Evolutionary conservation across 2,329 filamentous ascomycete genomes (phyloP), one percentile per base, ranked within the genome.

Genomic region (Aspergillus proliferans): DNA sequence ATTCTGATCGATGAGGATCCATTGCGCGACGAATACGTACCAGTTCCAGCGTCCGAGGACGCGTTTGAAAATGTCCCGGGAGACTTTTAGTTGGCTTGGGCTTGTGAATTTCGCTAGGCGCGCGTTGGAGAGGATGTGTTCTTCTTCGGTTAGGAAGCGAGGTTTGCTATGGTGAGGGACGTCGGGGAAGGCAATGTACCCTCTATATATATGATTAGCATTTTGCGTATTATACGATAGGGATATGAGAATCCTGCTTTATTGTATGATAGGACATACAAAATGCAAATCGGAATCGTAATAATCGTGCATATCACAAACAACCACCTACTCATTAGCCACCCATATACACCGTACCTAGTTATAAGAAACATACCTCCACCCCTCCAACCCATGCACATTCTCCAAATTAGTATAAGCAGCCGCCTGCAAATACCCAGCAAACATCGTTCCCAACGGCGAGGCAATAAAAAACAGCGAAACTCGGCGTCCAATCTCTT

Each of bases 41-140:
- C 63, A 71, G 50, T 72, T 69, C 69, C 70, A 72, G 3, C 69
- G 60, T 6, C 60, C 55, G 24, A 72, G 61, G 6, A 72, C 70
- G 2, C 70, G 63, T 18, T 49, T 56, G 54, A 71, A 69, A 48
- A 72, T 70, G 44, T 56, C 58, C 1, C 58, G 57, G 0, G 68
- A 69, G 4, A 71, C 50, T 33, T 58, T 50, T 4, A 67, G 56
- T 34, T 65, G 58, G 0, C 65, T 59, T 6, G 66, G 64, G 3
- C 60, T 59, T 21, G 61, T 66, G 10, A 60, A 42, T 1, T 60
- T 58, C 45, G 46, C 43, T 3, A 60, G 48, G 8, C 59, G 53
- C 18, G 36, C 48, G 5, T 55, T 56, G 14, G 59, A 56, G 19
- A 60, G 48, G 10, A 33, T 18, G 10, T 58, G 50, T 15, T 59